A percentile compares a stretch with the other conserved stretches of the same genome.
These are phyloP conservation scores for Malassezia sp. DNA, from an alignment of 1,284 basidiomycete genomes.

Conservation along the genomic window DNA sequence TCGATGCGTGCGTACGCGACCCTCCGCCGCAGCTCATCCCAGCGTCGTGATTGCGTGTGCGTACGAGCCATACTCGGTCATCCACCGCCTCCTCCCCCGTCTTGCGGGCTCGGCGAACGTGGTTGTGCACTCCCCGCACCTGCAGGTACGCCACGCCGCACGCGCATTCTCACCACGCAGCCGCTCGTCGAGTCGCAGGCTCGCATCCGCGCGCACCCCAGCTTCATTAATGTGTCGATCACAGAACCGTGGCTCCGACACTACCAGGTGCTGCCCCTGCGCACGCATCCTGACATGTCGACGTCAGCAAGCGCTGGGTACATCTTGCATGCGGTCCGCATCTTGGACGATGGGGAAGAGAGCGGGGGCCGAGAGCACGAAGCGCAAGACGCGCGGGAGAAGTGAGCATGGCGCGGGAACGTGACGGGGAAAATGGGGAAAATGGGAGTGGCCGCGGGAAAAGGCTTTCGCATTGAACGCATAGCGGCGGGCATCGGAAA, in stretches of 20 bases:
- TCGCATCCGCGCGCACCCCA: slow-evolving; percentile 57
- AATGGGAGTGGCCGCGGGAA: too few species aligned
- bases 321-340: slow-evolving; percentile 69
- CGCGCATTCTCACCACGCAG: slow-evolving; percentile 15
- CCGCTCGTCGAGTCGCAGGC: slow-evolving; percentile 65
- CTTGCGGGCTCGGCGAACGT: slow-evolving; percentile 74
- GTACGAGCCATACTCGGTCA: slow-evolving; percentile 73
- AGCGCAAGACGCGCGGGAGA: too few species aligned
- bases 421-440: too few species aligned
- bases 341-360: slow-evolving; percentile 50
- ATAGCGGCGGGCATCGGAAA: too few species aligned
- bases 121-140: slow-evolving; percentile 71
- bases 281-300: slow-evolving; percentile 91
- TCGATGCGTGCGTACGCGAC: slow-evolving; percentile 23
- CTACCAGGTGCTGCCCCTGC: slow-evolving; percentile 87
- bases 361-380: too few species aligned
- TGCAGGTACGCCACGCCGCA: slow-evolving; percentile 45
- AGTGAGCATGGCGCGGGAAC: too few species aligned
- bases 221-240: slow-evolving; percentile 66
- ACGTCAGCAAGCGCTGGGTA: slow-evolving; percentile 80
- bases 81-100: slow-evolving; percentile 64
- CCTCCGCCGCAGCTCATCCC: not conserved
- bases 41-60: slow-evolving; percentile 65
- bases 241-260: slow-evolving; percentile 79
- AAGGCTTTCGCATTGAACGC: too few species aligned